These are phyloP conservation scores for Tulasnella sp. DNA, from an alignment of 768 basidiomycete species.

Conservation along the genomic window DNA sequence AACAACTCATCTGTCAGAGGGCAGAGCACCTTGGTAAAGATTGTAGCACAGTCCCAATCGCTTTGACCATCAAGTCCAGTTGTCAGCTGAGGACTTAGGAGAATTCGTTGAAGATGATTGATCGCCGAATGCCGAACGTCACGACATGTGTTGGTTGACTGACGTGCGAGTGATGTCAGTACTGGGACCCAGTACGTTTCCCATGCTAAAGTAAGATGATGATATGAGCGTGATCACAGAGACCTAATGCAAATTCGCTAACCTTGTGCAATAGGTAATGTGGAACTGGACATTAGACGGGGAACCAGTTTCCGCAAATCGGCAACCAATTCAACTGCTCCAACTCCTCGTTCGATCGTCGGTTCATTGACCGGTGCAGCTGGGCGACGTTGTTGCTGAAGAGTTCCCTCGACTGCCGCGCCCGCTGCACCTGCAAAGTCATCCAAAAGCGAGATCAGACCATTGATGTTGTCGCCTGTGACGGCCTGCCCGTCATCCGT, in stretches of 20 bases:
- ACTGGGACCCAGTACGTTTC: constrained; percentile 62
- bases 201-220: constrained; percentile 43
- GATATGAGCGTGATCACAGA: neutral
- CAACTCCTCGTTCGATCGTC: constrained; percentile 63
- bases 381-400: constrained; percentile 36
- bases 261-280: constrained; percentile 25
- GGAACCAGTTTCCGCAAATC: constrained; percentile 56
- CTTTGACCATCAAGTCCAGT: constrained; percentile 39
- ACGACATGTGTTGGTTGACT: constrained; percentile 71
- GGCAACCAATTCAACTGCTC: constrained; percentile 68
- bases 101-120: constrained; percentile 65
- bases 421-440: constrained; percentile 75
- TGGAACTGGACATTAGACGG: constrained; percentile 38
- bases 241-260: constrained; percentile 5
- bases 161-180: constrained; percentile 56
- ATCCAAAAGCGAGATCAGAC: constrained; percentile 67
- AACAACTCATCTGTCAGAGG: constrained; percentile 85
- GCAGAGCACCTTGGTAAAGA: constrained; percentile 83
- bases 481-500: constrained; percentile 46
- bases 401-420: constrained; percentile 39
- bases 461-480: constrained; percentile 64
- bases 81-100: constrained; percentile 62
- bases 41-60: constrained; percentile 46
- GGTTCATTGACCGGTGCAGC: constrained; percentile 38
- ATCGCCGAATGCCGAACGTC: constrained; percentile 75